Percentiles rank a stretch among this genome's conserved stretches.
Conservation (phyloP, 1,284 basidiomycete species). For the Rhodotorula sp. region DNA sequence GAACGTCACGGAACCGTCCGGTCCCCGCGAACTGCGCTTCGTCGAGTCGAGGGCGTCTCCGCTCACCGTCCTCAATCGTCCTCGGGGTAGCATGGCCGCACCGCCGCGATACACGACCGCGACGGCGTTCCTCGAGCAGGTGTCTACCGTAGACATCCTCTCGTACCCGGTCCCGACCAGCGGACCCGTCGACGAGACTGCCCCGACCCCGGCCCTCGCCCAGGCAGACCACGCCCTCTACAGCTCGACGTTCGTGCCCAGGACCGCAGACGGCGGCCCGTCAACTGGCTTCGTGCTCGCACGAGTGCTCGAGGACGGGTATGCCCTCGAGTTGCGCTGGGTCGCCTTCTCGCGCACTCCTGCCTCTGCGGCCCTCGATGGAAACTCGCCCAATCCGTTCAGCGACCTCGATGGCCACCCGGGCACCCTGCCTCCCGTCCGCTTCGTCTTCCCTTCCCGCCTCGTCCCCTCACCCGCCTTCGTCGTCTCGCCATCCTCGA, state of each 20-base stretch:
- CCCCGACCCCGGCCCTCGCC: constrained; percentile 3
- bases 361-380: neutral
- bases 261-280: neutral
- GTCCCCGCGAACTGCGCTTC: no score
- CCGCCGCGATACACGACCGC: constrained; percentile 16
- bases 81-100: neutral
- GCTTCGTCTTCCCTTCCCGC: constrained; percentile 34
- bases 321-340: constrained; percentile 35
- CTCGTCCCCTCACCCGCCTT: constrained; percentile 26
- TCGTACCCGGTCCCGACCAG: constrained; percentile 21
- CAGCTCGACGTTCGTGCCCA: constrained; percentile 22
- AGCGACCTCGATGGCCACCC: constrained; percentile 23
- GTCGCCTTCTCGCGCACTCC: constrained; percentile 5
- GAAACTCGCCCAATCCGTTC: neutral
- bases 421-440: constrained; percentile 28
- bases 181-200: constrained; percentile 1
- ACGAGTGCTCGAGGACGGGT: constrained; percentile 31
- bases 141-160: constrained; percentile 12
- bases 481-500: neutral
- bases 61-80: no score
- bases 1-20: no score
- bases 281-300: constrained; percentile 22
- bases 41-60: no score
- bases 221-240: constrained; percentile 34
- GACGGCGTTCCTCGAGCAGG: constrained; percentile 26